Percentiles rank a stretch among this genome's conserved stretches.
phyloP scores from a whole-genome alignment of 2,329 filamentous ascomycete genomes.

The Microdochium nivale region DNA sequence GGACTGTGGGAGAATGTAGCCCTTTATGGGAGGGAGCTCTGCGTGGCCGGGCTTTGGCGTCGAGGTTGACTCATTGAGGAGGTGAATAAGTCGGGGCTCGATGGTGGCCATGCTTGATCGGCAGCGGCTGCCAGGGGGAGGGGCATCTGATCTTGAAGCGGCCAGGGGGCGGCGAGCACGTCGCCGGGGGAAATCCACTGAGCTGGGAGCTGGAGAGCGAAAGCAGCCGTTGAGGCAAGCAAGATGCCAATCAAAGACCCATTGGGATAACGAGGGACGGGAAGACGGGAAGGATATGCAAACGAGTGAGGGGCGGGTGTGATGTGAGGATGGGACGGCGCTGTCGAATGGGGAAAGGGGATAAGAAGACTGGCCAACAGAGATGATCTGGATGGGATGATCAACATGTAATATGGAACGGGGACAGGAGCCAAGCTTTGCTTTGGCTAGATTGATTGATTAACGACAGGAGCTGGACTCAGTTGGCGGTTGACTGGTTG shows the following conservation, averaged over 20 bases:
- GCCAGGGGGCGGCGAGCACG: not conserved
- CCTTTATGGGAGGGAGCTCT: constrained; percentile 47
- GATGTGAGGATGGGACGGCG: not conserved
- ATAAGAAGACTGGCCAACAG: not conserved
- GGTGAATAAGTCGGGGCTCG: constrained; percentile 58
- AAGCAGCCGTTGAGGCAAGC: not conserved
- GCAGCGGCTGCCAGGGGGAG: not conserved
- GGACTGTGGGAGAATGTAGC: constrained; percentile 32
- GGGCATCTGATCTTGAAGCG: not conserved
- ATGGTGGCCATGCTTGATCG: constrained; percentile 49
- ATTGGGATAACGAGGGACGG: not conserved
- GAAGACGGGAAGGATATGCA: not conserved
- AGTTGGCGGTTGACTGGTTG: not conserved
- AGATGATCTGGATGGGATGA: not conserved
- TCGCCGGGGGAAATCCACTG: not conserved
- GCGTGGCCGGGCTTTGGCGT: constrained; percentile 36
- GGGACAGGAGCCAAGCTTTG: not conserved
- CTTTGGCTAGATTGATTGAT: not conserved
- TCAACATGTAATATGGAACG: not conserved
- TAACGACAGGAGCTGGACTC: not conserved
- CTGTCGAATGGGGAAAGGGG: not conserved
- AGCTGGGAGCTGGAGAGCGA: not conserved
- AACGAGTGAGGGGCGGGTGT: not conserved
- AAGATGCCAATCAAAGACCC: not conserved
- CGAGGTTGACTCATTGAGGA: constrained; percentile 49